A percentile compares a stretch with the other conserved stretches of the same genome.
These are phyloP conservation scores for Enteropsectra breve DNA, from an alignment of 371 early-diverging fungal species.

Conservation along the genomic window DNA sequence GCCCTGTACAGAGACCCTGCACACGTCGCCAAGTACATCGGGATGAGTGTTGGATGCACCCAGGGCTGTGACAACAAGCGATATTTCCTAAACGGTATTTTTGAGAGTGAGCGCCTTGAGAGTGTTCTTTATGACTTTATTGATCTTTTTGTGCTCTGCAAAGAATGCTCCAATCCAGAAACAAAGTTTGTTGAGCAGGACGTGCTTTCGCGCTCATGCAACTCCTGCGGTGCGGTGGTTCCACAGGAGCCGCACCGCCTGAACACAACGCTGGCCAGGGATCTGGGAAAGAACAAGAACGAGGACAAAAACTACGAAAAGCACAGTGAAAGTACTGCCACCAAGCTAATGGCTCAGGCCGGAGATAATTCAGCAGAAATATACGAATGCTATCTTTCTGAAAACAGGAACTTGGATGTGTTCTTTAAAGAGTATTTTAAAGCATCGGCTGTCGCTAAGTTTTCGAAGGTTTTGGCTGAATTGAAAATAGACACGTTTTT, in stretches of 20 bases:
- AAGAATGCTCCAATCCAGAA: conserved; percentile 88
- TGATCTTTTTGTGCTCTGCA: conserved; percentile 84
- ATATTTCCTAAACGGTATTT: conserved; percentile 89
- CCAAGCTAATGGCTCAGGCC: neutral
- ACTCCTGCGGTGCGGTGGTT: conserved; percentile 52
- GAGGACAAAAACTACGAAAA: conserved; percentile 11
- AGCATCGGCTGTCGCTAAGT: neutral
- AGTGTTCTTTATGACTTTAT: conserved; percentile 80
- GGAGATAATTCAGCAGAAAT: neutral
- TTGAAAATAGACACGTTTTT: conserved; percentile 8
- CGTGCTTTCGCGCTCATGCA: conserved; percentile 46
- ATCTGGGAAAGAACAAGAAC: conserved; percentile 16
- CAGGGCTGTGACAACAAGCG: conserved; percentile 63
- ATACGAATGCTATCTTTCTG: neutral
- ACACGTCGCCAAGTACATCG: conserved; percentile 76
- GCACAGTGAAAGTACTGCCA: neutral
- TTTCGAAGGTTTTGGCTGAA: neutral
- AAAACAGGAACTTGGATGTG: neutral
- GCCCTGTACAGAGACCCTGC: conserved; percentile 79
- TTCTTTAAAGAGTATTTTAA: conserved; percentile 6
- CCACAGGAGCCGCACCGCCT: conserved; percentile 42
- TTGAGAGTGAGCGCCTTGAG: conserved; percentile 78
- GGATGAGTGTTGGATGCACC: conserved; percentile 78
- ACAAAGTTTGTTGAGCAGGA: conserved; percentile 69
- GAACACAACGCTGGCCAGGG: conserved; percentile 44